These are phyloP conservation scores for Pseudozyma thailandica DNA, from an alignment of 1,284 basidiomycete species.

Conservation along the genomic window DNA sequence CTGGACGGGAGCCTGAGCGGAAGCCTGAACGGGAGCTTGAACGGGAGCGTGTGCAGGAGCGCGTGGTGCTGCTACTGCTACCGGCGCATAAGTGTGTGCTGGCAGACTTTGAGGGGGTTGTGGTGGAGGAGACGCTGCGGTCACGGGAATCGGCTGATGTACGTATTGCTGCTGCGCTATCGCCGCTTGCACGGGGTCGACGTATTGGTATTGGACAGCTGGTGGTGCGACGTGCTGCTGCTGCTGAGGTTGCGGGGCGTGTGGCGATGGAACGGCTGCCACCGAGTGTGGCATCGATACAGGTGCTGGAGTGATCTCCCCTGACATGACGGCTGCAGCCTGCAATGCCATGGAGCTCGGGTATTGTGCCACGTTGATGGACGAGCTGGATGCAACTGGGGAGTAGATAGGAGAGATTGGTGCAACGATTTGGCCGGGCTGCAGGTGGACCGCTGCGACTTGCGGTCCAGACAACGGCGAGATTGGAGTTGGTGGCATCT, in stretches of 20 bases:
- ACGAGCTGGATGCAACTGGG: conserved; percentile 32
- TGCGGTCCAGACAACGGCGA: conserved; percentile 23
- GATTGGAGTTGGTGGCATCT: conserved; percentile 33
- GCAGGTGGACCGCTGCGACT: conserved; percentile 18
- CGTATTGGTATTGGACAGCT: conserved; percentile 3
- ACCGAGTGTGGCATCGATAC: conserved; percentile 11
- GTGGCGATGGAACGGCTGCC: conserved; percentile 9
- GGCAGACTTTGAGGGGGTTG: conserved; percentile 8
- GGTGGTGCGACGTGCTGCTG: conserved; percentile 6
- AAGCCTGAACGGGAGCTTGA: too few species aligned
- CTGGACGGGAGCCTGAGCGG: not conserved
- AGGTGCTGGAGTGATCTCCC: conserved; percentile 8
- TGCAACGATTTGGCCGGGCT: conserved; percentile 35
- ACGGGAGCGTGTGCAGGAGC: too few species aligned
- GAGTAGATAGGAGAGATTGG: conserved; percentile 42
- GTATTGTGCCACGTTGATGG: conserved; percentile 30
- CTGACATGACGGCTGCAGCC: conserved; percentile 22
- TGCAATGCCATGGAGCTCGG: conserved; percentile 26
- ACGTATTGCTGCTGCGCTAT: not conserved
- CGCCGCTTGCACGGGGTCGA: not conserved
- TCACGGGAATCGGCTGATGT: not conserved
- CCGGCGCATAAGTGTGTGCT: conserved; percentile 25
- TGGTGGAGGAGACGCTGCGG: not conserved
- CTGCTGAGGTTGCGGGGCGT: conserved; percentile 16
- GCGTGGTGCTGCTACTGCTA: conserved; percentile 22